These are phyloP conservation scores for Leccinellum luteum DNA, from an alignment of 768 basidiomycete species.

Conservation along the genomic window DNA sequence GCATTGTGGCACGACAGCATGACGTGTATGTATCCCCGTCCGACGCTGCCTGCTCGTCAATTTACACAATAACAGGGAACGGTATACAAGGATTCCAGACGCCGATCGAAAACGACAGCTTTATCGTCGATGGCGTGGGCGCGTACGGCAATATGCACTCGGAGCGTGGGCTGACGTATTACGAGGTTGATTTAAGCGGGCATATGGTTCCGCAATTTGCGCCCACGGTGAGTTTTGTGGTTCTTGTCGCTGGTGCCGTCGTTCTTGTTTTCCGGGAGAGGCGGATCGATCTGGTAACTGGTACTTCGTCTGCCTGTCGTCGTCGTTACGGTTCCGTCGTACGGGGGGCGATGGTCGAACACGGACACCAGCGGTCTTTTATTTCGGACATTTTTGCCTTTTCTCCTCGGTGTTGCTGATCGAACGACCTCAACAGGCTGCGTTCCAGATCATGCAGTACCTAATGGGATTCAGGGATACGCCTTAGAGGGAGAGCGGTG, in stretches of 20 bases:
- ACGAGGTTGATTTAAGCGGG: slow-evolving; percentile 65
- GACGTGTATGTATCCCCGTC: not conserved
- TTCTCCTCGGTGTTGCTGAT: not conserved
- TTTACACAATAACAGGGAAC: not conserved
- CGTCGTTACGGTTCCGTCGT: not conserved
- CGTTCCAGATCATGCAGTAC: slow-evolving; percentile 68
- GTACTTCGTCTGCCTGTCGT: not conserved
- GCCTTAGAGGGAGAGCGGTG: slow-evolving; percentile 26
- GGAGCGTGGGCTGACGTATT: slow-evolving; percentile 67
- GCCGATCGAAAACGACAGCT: slow-evolving; percentile 61
- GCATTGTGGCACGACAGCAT: not conserved
- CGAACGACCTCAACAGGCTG: slow-evolving; percentile 42
- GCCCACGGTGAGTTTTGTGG: slow-evolving; percentile 46
- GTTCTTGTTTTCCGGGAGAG: too few species aligned
- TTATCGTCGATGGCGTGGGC: slow-evolving; percentile 70
- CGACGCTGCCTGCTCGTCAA: not conserved
- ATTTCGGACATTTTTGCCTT: too few species aligned
- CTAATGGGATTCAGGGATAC: slow-evolving; percentile 59
- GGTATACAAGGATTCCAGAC: slow-evolving; percentile 67
- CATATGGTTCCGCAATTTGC: slow-evolving; percentile 77
- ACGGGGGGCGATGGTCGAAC: not conserved
- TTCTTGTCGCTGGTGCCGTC: not conserved
- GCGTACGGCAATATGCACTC: slow-evolving; percentile 61
- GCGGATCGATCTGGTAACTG: too few species aligned
- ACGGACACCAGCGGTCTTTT: too few species aligned